Percentiles rank a stretch among this genome's conserved stretches.
Conservation (phyloP, 768 basidiomycete genomes). For the Lentinula sp. region DNA sequence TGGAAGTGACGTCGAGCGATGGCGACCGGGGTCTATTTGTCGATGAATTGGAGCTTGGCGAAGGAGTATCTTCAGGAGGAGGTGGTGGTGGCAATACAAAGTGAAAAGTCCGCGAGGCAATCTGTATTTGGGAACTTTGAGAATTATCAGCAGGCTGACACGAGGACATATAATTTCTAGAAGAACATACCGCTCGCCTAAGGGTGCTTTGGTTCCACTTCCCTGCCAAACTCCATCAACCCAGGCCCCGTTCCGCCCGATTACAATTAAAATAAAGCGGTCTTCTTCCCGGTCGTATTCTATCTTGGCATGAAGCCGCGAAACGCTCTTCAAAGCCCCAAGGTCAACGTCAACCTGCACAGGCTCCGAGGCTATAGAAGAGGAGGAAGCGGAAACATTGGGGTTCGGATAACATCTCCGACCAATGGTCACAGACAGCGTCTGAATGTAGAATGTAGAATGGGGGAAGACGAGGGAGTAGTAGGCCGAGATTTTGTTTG, state of each 20-base stretch:
- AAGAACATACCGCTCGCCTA: constrained; percentile 67
- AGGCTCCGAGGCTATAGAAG: constrained; percentile 42
- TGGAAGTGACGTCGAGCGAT: constrained; percentile 76
- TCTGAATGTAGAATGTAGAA: constrained; percentile 97
- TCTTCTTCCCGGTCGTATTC: constrained; percentile 89
- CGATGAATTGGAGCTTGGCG: constrained; percentile 73
- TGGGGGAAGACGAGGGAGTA: constrained; percentile 91
- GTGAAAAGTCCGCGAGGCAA: constrained; percentile 94
- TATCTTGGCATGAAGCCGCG: constrained; percentile 93
- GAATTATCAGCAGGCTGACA: constrained; percentile 11
- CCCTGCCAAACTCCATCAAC: constrained; percentile 96
- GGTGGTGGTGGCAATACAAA: constrained; percentile 91
- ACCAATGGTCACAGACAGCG: constrained; percentile 90
- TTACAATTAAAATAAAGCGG: constrained; percentile 82
- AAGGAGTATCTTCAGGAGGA: constrained; percentile 73
- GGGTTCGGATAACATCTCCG: constrained; percentile 67
- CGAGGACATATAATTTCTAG: constrained; percentile 6
- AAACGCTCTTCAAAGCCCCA: constrained; percentile 94
- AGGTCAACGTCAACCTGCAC: constrained; percentile 82
- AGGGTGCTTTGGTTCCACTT: constrained; percentile 78
- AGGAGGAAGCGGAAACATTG: constrained; percentile 45
- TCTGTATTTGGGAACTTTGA: constrained; percentile 87
- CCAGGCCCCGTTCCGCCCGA: constrained; percentile 97
- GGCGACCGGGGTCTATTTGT: constrained; percentile 66
- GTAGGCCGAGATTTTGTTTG: constrained; percentile 87